A percentile compares a stretch with the other conserved stretches of the same genome.
Conservation (phyloP, 768 basidiomycete genomes). For the Podaxis rugospora region DNA sequence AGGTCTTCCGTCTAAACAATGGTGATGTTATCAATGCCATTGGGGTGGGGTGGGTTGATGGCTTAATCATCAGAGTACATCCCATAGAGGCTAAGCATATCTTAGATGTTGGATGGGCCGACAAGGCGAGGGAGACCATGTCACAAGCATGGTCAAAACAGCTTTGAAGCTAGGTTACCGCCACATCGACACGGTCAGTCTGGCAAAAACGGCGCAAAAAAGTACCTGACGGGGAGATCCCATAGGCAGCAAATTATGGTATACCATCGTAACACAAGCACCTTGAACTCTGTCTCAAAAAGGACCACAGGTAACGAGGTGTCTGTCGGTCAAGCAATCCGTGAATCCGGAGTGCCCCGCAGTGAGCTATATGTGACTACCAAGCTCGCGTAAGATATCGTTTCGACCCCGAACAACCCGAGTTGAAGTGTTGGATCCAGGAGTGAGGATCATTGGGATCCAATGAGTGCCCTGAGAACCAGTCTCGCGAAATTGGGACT, state of each 20-base stretch:
- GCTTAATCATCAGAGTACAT: not conserved
- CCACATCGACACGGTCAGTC: conserved; percentile 29
- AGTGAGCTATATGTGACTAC: conserved; percentile 36
- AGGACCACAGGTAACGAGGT: conserved; percentile 25
- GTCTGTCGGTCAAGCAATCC: conserved; percentile 34
- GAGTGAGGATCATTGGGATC: conserved; percentile 29
- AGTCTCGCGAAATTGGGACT: conserved; percentile 29
- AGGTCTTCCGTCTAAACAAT: conserved; percentile 19
- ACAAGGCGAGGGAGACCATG: conserved; percentile 22
- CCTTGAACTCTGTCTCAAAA: conserved; percentile 1
- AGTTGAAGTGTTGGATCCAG: conserved; percentile 16
- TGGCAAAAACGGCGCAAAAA: not conserved
- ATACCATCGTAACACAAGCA: conserved; percentile 1
- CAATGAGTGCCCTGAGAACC: conserved; percentile 27
- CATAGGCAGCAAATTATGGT: conserved; percentile 11
- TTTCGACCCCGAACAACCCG: conserved; percentile 15
- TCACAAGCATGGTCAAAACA: conserved; percentile 17
- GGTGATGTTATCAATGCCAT: conserved; percentile 21
- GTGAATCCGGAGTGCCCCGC: conserved; percentile 34
- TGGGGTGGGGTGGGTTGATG: conserved; percentile 23
- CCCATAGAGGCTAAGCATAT: not conserved
- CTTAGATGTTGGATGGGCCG: conserved; percentile 28
- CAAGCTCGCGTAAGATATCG: conserved; percentile 28
- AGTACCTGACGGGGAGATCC: not conserved
- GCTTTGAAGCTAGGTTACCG: conserved; percentile 27